Evolutionary conservation across 2,329 filamentous ascomycete species (phyloP), one percentile per base, ranked within the genome.

Genomic region (Esteya vermicola): DNA sequence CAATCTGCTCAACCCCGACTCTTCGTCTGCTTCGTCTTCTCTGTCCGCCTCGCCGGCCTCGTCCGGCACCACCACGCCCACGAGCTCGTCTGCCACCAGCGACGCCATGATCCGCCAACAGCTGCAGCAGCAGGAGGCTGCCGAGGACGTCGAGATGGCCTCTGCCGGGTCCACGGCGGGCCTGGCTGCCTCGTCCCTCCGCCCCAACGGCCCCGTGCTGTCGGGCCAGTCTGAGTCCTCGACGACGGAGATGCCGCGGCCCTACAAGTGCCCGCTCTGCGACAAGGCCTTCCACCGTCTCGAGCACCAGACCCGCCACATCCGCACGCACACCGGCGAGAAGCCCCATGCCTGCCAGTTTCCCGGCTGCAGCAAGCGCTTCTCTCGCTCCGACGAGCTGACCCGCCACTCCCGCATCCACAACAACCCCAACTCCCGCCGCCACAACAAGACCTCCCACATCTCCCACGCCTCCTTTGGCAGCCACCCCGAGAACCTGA

Each of bases 211-310:
- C 45, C 72, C 70, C 36, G 56, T 78, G 36, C 74, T 76, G 34
- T 68, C 68, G 48, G 71, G 78, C 43, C 75, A 84, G 54, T 51
- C 74, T 61, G 61, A 85, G 70, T 28, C 46, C 7, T 43, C 46
- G 36, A 64, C n/a, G n/a, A n/a, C 60, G 48, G 89, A 96, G 61
- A 75, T 96, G 40, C 91, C 91, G 44, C 80, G 91, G 42, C 89
- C 89, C 1, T 98, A 98, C 77, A 96, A 96, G 69, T 98, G 89
- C 62, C 88, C 89, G 45, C 75, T 98, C 47, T 98, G 91, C 68
- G 89, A 95, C 54, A 93, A 95, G 72, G 89, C 91, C 45, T 98
- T 98, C 65, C 91, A 96, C 69, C 85, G 91, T 47, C 72, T 98
- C 32, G 89, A 96, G 67, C 89, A 96, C 60, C 89, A 95, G 70